Evolutionary conservation across 208 protist species (phyloP).

Genomic region (Leishmania aethiopica): DNA sequence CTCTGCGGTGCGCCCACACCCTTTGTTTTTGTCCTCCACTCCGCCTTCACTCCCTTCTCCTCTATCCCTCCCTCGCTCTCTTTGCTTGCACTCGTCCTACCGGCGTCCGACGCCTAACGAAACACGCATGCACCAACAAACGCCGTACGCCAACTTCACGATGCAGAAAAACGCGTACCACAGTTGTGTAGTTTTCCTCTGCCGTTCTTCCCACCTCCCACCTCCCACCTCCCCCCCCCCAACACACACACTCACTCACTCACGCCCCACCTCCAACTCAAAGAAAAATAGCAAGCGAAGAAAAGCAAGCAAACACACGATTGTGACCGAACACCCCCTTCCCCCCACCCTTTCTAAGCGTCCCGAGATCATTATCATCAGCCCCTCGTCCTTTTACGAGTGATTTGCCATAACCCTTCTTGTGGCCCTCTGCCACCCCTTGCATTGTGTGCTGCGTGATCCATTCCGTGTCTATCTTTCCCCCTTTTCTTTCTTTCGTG

Average conservation of each 20-base stretch:
- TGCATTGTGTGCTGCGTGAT: neutral
- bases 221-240: no score
- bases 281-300: neutral
- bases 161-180: neutral
- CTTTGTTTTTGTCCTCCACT: neutral
- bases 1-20: neutral
- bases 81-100: neutral
- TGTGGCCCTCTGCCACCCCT: neutral
- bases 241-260: neutral
- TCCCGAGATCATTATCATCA: neutral
- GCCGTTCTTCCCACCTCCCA: neutral
- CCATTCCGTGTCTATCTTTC: neutral
- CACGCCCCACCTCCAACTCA: neutral
- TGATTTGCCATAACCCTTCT: neutral
- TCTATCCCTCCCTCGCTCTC: neutral
- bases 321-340: neutral
- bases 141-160: neutral
- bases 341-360: neutral
- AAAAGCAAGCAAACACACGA: neutral
- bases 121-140: neutral
- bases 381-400: neutral
- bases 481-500: neutral
- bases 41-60: neutral
- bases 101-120: neutral
- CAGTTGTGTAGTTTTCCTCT: neutral